phyloP scores from a whole-genome alignment of 1,284 basidiomycete genomes.

The Trametes polyzona region DNA sequence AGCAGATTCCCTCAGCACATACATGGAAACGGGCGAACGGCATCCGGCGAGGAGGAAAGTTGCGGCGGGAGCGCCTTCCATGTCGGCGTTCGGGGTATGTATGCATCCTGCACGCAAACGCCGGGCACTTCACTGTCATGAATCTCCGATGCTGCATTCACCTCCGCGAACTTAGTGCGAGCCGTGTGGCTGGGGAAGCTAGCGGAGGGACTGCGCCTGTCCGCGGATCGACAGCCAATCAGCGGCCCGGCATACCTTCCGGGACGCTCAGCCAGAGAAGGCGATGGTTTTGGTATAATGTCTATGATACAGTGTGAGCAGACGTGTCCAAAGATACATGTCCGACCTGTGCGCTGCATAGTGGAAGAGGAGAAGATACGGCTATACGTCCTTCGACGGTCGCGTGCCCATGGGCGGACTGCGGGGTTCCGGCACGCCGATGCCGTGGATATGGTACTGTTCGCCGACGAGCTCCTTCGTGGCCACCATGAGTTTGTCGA shows the following conservation, averaged over 20 bases:
- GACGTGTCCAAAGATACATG: neutral
- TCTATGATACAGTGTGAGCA: neutral
- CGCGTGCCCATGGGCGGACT: constrained; percentile 1
- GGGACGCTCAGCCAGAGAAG: neutral
- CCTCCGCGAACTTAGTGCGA: neutral
- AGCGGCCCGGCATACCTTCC: neutral
- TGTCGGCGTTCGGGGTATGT: neutral
- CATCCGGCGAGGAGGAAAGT: neutral
- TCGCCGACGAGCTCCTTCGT: constrained; percentile 83
- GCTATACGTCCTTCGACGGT: constrained; percentile 21
- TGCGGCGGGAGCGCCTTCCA: neutral
- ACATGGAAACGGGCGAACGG: neutral
- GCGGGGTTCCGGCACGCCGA: constrained; percentile 43
- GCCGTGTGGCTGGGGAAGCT: neutral
- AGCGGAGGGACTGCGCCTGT: neutral
- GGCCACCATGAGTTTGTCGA: constrained; percentile 77
- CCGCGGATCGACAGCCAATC: neutral
- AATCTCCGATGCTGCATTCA: neutral
- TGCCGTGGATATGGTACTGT: constrained; percentile 75
- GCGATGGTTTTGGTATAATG: neutral
- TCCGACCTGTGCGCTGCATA: neutral
- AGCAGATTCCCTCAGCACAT: neutral
- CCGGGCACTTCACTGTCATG: neutral
- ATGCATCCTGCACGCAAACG: neutral
- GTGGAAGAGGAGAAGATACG: neutral